Conservation (phyloP, 2,329 filamentous ascomycete genomes). For the Sclerotinia minor region DNA sequence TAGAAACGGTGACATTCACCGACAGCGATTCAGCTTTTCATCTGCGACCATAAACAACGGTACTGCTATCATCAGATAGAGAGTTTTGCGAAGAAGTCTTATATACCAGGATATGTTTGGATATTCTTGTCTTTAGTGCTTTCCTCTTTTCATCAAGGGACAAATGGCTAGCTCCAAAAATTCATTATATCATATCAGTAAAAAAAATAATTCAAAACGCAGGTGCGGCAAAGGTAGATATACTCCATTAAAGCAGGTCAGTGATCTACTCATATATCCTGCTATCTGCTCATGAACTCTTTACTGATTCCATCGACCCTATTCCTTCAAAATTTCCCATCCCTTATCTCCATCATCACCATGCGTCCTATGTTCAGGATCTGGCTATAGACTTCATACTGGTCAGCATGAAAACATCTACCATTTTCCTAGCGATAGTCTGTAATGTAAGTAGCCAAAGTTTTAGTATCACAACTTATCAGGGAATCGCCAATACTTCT, state of each 20-base stretch:
- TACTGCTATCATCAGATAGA: constrained; percentile 24
- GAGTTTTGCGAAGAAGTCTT: background rate
- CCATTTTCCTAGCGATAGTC: too few relatives aligned
- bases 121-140: background rate
- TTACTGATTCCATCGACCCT: constrained; percentile 33
- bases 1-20: constrained; percentile 1
- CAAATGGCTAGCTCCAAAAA: background rate
- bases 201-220: background rate
- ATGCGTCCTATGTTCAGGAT: constrained; percentile 25
- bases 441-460: too few relatives aligned
- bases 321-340: constrained; percentile 29
- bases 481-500: too few relatives aligned
- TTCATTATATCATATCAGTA: background rate
- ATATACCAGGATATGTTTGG: background rate
- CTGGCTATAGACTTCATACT: constrained; percentile 34
- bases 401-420: too few relatives aligned
- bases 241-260: background rate
- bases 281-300: constrained; percentile 31
- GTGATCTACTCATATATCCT: constrained; percentile 29
- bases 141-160: constrained; percentile 1
- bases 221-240: background rate
- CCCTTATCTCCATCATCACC: constrained; percentile 28
- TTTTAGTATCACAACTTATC: too few relatives aligned
- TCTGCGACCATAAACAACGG: constrained; percentile 29
- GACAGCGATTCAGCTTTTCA: constrained; percentile 30